These are phyloP conservation scores for Capsicum rhomboideum DNA, from an alignment of 257 asterid species.

Conservation along the genomic window DNA sequence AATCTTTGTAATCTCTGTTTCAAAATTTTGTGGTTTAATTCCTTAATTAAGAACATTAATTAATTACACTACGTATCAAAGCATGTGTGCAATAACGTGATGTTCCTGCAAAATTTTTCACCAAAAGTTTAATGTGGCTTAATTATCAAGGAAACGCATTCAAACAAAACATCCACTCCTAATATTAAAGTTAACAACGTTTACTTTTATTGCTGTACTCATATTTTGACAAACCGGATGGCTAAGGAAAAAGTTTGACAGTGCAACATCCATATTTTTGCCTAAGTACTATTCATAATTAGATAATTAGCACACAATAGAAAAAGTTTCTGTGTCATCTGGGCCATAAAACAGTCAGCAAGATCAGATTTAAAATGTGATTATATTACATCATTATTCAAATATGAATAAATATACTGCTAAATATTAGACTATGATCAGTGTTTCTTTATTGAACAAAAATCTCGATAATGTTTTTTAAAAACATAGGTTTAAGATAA, in stretches of 20 bases:
- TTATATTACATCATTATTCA: background rate
- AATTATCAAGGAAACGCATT: background rate
- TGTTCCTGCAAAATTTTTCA: background rate
- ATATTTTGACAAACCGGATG: background rate
- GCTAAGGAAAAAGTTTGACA: background rate
- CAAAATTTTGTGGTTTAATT: no score
- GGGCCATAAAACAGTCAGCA: conserved; percentile 1
- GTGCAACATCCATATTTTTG: background rate
- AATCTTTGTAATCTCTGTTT: no score
- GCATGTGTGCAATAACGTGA: no score
- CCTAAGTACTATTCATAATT: background rate
- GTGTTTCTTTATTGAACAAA: no score
- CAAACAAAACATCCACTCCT: background rate
- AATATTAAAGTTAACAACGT: background rate
- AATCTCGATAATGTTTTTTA: no score
- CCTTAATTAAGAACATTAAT: no score
- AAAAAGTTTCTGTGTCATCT: background rate
- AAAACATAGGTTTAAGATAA: background rate
- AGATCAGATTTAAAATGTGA: background rate
- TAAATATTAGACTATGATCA: background rate
- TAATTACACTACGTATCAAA: no score
- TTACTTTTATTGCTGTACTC: background rate
- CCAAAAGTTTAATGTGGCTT: background rate
- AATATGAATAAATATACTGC: background rate
- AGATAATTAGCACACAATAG: background rate